Conservation (phyloP, 306 rosid species). For the Prunus fruticosa region DNA sequence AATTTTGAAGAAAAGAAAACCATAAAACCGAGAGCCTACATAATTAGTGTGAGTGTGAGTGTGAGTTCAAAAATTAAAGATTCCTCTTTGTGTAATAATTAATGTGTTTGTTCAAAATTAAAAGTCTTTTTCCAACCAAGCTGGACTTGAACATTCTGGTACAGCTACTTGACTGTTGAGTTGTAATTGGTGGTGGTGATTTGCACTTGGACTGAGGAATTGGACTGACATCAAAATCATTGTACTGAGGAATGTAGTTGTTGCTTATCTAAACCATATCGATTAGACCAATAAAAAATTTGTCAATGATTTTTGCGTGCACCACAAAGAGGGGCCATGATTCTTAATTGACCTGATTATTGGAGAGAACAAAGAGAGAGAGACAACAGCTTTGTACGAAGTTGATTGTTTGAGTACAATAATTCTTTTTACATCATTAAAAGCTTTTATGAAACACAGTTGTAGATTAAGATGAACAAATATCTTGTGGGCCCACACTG, state of each 20-base stretch:
- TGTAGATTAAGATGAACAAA: slow-evolving; percentile 16
- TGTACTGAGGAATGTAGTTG: background rate
- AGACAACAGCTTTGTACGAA: background rate
- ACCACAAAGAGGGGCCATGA: background rate
- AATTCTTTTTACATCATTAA: background rate
- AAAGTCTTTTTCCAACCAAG: background rate
- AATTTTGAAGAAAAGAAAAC: no score
- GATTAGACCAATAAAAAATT: background rate
- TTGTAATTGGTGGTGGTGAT: background rate
- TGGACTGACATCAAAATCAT: background rate
- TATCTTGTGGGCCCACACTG: slow-evolving; percentile 8
- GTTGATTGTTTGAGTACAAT: background rate
- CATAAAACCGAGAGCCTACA: no score
- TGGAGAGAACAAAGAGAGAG: background rate
- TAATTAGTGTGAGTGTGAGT: no score
- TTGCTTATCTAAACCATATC: background rate
- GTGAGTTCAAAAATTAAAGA: no score
- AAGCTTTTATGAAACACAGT: background rate
- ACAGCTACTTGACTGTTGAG: background rate
- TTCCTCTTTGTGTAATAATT: no score
- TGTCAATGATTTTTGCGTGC: background rate
- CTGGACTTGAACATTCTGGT: background rate
- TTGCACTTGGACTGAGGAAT: background rate
- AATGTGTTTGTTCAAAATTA: no score
- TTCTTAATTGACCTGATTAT: background rate